Conservation (phyloP, 75 land plant genomes). For the Picea sitchensis region DNA sequence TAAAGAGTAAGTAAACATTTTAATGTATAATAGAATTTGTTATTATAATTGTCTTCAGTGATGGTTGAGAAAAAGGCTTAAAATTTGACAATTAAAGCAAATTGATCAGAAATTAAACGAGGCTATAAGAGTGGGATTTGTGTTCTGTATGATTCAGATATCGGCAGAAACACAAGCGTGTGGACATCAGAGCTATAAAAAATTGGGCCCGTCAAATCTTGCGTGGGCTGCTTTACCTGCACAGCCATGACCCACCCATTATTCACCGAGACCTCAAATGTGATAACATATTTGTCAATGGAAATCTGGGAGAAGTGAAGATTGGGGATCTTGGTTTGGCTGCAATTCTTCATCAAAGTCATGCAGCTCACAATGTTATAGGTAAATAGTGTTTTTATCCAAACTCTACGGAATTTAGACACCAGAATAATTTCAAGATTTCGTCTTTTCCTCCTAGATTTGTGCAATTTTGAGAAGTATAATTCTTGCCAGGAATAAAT, state of each 20-base stretch:
- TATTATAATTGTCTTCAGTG: not conserved
- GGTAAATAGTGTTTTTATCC: slow-evolving; percentile 17
- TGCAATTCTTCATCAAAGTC: slow-evolving; percentile 38
- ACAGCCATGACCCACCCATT: slow-evolving; percentile 55
- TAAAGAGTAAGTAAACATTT: slow-evolving; percentile 58
- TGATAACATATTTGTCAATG: slow-evolving; percentile 75
- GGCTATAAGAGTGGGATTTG: not conserved
- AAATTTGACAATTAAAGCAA: not conserved
- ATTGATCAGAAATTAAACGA: not conserved
- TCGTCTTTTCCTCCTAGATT: too few relatives aligned
- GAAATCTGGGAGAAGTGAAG: slow-evolving; percentile 65
- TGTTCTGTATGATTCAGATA: slow-evolving; percentile 28
- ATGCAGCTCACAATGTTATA: slow-evolving; percentile 54
- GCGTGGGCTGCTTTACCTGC: slow-evolving; percentile 50
- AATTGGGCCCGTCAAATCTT: slow-evolving; percentile 74
- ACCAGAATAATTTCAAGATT: too few relatives aligned
- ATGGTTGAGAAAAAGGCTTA: not conserved
- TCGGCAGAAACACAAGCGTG: slow-evolving; percentile 57
- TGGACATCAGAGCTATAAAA: slow-evolving; percentile 66
- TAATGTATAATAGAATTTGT: not conserved
- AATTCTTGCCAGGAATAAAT: too few relatives aligned
- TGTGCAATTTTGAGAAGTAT: too few relatives aligned
- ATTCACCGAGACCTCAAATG: slow-evolving; percentile 70
- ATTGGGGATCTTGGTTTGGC: slow-evolving; percentile 72
- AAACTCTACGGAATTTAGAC: too few relatives aligned